Evolutionary conservation across 495 filamentous ascomycete species (phyloP).

Genomic region (Penicillium atrosanguineum): DNA sequence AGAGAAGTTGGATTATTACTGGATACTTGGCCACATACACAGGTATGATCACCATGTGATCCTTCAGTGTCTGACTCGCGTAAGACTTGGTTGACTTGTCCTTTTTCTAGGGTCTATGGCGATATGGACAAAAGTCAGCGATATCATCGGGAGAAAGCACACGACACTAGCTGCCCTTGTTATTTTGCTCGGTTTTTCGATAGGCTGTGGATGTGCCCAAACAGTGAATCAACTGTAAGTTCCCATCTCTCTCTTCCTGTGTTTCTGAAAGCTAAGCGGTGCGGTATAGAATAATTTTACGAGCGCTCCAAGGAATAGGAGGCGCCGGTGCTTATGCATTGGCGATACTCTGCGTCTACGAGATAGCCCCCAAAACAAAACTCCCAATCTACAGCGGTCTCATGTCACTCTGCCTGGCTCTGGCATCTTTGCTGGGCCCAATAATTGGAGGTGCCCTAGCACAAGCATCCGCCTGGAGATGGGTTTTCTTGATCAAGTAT

Average conservation of each 20-base stretch:
- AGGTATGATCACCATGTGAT: conserved; percentile 28
- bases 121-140: conserved; percentile 58
- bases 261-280: neutral
- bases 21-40: conserved; percentile 57
- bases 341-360: conserved; percentile 43
- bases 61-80: neutral
- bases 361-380: conserved; percentile 49
- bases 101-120: conserved; percentile 46
- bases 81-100: neutral
- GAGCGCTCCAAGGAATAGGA: conserved; percentile 57
- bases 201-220: conserved; percentile 53
- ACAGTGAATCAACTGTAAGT: conserved; percentile 53
- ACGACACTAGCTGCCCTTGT: conserved; percentile 48
- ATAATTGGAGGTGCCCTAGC: conserved; percentile 63
- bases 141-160: conserved; percentile 56
- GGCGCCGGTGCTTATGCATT: conserved; percentile 53
- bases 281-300: conserved; percentile 45
- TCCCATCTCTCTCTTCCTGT: neutral
- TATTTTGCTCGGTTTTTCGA: conserved; percentile 54
- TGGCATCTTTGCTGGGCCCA: conserved; percentile 43
- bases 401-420: conserved; percentile 44
- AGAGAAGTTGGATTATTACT: conserved; percentile 57
- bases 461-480: conserved; percentile 53
- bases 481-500: conserved; percentile 63
- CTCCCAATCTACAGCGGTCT: conserved; percentile 45